Conservation (phyloP, 257 asterid species). For the Mitragyna speciosa region DNA sequence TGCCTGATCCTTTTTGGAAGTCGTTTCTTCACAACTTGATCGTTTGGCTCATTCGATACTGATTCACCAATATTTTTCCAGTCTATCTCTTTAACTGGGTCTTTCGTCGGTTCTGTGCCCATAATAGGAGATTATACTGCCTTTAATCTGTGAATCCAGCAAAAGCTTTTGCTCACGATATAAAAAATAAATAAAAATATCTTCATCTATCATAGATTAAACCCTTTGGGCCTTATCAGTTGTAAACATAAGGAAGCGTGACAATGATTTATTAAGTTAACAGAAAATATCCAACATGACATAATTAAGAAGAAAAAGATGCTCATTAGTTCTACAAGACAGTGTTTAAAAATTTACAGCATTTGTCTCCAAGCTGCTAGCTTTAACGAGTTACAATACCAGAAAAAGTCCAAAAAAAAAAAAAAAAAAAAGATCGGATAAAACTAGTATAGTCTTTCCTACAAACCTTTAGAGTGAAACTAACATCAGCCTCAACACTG, state of each 20-base stretch:
- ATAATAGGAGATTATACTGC: slow-evolving; percentile 21
- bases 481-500: not conserved
- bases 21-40: slow-evolving; percentile 62
- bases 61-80: slow-evolving; percentile 62
- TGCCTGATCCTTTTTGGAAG: slow-evolving; percentile 57
- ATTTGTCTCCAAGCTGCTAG: not conserved
- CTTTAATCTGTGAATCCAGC: slow-evolving; percentile 18
- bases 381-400: not conserved
- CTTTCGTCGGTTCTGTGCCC: slow-evolving; percentile 51
- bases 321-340: not conserved
- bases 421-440: not conserved
- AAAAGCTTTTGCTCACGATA: not conserved
- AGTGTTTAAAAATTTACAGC: not conserved
- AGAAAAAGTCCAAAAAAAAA: too few relatives aligned
- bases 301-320: not conserved
- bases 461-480: not conserved
- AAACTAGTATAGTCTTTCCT: not conserved
- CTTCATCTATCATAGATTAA: not conserved
- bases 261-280: not conserved
- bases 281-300: not conserved
- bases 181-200: not conserved
- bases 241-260: not conserved
- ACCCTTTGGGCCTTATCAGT: not conserved
- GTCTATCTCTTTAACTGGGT: slow-evolving; percentile 46
- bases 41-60: slow-evolving; percentile 35